These are phyloP conservation scores for Cutaneotrichosporon sp. DNA, from an alignment of 1,284 basidiomycete genomes.

Conservation along the genomic window DNA sequence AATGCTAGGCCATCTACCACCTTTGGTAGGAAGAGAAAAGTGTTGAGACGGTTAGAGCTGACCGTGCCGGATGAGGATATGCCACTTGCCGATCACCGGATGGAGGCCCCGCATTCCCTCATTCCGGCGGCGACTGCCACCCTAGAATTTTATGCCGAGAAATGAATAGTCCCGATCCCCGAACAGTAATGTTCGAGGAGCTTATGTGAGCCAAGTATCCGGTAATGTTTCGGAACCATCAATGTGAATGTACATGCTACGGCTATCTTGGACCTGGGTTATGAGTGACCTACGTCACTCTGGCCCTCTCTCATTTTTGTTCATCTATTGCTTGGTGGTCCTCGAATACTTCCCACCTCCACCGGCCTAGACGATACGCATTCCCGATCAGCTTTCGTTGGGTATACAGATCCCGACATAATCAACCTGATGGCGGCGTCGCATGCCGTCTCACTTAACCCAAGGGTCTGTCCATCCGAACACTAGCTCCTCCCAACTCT, in stretches of 20 bases:
- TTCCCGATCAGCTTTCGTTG: too few species aligned
- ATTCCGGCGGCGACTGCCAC: background rate
- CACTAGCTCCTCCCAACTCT: too few species aligned
- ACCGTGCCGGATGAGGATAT: background rate
- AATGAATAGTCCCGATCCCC: background rate
- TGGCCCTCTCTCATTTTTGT: too few species aligned
- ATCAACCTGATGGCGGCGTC: too few species aligned
- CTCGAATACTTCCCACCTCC: too few species aligned
- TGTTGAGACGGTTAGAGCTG: background rate
- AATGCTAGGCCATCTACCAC: background rate
- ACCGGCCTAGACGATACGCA: too few species aligned
- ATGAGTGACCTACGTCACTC: too few species aligned
- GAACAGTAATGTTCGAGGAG: background rate
- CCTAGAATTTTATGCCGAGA: background rate
- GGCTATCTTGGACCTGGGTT: background rate
- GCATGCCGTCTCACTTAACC: too few species aligned
- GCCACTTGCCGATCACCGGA: background rate
- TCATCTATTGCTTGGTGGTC: too few species aligned
- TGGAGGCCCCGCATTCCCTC: background rate
- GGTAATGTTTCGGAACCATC: background rate
- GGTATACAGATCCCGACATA: too few species aligned
- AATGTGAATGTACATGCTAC: background rate
- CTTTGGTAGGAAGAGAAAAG: background rate
- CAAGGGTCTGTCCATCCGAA: too few species aligned
- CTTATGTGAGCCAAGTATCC: background rate